These are phyloP conservation scores for Tulasnella calospora DNA, from an alignment of 768 basidiomycete species.

Conservation along the genomic window DNA sequence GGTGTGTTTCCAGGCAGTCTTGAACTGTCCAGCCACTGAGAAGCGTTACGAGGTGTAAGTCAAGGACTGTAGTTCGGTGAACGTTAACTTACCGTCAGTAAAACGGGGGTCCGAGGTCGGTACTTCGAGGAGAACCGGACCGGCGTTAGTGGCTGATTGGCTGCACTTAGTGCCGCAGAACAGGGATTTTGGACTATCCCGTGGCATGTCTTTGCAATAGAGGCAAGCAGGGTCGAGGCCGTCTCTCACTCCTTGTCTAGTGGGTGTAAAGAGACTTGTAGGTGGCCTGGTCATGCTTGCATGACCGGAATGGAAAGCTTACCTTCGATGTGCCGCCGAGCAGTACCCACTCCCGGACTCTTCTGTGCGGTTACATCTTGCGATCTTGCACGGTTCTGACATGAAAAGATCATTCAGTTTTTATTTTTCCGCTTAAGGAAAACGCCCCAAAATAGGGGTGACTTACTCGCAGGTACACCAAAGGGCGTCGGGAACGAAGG, in stretches of 20 bases:
- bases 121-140: conserved; percentile 2
- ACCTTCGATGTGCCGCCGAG: not conserved
- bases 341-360: not conserved
- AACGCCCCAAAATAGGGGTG: not conserved
- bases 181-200: not conserved
- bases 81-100: conserved; percentile 4
- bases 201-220: not conserved
- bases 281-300: not conserved
- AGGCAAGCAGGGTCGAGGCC: conserved; percentile 15
- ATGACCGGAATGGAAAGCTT: not conserved
- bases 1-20: conserved; percentile 17
- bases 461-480: not conserved
- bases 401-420: not conserved
- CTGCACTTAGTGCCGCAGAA: conserved; percentile 9
- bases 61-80: not conserved
- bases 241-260: conserved; percentile 5
- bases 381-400: not conserved
- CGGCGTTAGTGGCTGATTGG: not conserved
- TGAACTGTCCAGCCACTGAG: conserved; percentile 15
- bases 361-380: not conserved
- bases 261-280: not conserved
- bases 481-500: not conserved
- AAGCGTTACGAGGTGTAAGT: not conserved
- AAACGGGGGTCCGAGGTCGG: conserved; percentile 18
- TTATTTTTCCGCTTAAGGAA: no score